Percentiles rank a stretch among this genome's conserved stretches.
Evolutionary conservation across 345 rosid genomes (phyloP).

Genomic region (Anacardium occidentale): DNA sequence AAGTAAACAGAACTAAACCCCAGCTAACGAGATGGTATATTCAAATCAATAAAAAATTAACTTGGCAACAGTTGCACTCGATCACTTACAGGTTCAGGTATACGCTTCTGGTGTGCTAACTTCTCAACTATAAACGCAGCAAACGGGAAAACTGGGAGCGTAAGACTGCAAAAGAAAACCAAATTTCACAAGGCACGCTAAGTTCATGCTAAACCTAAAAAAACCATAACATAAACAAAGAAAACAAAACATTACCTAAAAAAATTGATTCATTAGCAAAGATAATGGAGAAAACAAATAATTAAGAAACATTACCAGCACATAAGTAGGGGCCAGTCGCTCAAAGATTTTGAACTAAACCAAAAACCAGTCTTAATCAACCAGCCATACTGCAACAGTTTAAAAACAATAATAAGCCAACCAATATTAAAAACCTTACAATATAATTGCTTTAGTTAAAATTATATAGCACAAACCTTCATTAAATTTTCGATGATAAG

Average conservation of each 20-base stretch:
- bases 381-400: slow-evolving; percentile 85
- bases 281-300: neutral
- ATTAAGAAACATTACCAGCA: slow-evolving; percentile 64
- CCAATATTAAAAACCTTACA: neutral
- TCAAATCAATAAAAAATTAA: neutral
- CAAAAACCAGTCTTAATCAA: slow-evolving; percentile 83
- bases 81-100: slow-evolving; percentile 66
- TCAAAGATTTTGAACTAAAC: slow-evolving; percentile 83
- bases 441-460: neutral
- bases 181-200: slow-evolving; percentile 8
- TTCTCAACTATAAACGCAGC: slow-evolving; percentile 80
- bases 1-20: neutral
- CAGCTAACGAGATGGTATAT: neutral
- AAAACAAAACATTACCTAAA: neutral
- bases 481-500: slow-evolving; percentile 91
- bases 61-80: neutral
- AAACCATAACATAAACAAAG: neutral
- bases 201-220: neutral
- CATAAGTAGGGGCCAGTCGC: slow-evolving; percentile 99
- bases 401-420: slow-evolving; percentile 3
- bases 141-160: slow-evolving; percentile 77
- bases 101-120: slow-evolving; percentile 51
- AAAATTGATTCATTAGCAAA: slow-evolving; percentile 3
- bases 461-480: slow-evolving; percentile 58
- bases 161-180: slow-evolving; percentile 56